Base-by-base conservation (phyloP, 139 green algal genomes). In the Chlamydomonas sphaeroides region DNA sequence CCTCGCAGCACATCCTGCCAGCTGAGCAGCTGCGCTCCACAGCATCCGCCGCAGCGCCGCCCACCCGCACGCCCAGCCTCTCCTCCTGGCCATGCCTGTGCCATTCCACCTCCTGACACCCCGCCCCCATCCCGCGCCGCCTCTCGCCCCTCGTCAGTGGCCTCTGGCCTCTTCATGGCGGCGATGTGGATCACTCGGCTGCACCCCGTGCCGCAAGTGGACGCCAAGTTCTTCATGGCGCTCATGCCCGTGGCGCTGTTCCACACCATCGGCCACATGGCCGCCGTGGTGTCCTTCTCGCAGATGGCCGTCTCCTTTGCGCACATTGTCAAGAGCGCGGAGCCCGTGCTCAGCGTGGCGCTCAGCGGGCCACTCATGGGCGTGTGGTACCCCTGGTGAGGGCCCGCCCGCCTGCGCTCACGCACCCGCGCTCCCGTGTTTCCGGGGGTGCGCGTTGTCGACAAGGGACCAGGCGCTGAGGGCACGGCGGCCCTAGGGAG, bases 291-390 rank as follows among this genome's bases (percentile, higher is more conserved):
- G n/a, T 90, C 81, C 35, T 96, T 97, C 86, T 86, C 70, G 65
- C 91, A 95, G 84, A 96, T 98, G 90, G 94, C 95, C 15, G 95
- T 98, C 5, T 95, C 89, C 63, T 98, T 98, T 87, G 90, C 95
- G 3, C 95, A 98, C 89, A 95, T 98, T 70, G 89, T 96, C 79
- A 93, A 95, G 87, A 81, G 86, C 38, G 86, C 91, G 33, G 92
- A 95, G 86, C 92, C 92, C 5, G 88, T 95, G 41, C 92, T 98
- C 79, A 94, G 89, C 20, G 95, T 98, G 36, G 90, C 91, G 10
- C 81, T 98, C 65, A 94, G 91, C 15, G 92, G 94, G 23, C 89
- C 90, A 1, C 77, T 97, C 51, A 86, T 98, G 65, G 90, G 90
- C 17, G 65, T 87, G 30, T 68, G 41, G 0, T 93, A 91, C 79